Percentiles rank a stretch among this genome's conserved stretches.
phyloP scores from a whole-genome alignment of 1,284 basidiomycete genomes.

The Malassezia sympodialis region DNA sequence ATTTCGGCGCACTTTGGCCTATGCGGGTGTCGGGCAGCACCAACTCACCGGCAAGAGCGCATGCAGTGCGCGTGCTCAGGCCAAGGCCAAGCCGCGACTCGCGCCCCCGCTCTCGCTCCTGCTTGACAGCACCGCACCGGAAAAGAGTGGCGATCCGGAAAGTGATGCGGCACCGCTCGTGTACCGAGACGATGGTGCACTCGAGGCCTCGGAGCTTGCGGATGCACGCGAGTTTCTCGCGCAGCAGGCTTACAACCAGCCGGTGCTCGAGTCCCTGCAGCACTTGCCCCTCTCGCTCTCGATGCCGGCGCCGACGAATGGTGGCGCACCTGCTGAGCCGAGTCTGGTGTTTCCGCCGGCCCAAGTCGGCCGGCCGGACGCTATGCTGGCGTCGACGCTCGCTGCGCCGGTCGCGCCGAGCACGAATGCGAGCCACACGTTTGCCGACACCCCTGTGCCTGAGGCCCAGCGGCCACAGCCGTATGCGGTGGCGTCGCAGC shows the following conservation, averaged over 20 bases:
- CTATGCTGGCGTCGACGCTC: conserved; percentile 18
- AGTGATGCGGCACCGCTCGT: conserved; percentile 5
- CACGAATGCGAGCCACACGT: conserved; percentile 18
- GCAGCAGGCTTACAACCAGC: conserved; percentile 23
- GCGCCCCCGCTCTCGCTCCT: conserved; percentile 8
- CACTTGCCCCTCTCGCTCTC: conserved; percentile 13
- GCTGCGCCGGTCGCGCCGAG: neutral
- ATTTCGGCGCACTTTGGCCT: conserved; percentile 14
- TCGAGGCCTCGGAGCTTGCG: conserved; percentile 27
- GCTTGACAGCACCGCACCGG: neutral
- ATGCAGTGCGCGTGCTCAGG: conserved; percentile 8
- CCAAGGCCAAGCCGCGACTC: conserved; percentile 16
- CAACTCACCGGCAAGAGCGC: conserved; percentile 16
- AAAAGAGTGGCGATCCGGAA: neutral
- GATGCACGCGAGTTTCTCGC: conserved; percentile 25
- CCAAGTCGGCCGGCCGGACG: conserved; percentile 18
- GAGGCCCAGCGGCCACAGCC: conserved; percentile 3
- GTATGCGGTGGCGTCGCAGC: conserved; percentile 1
- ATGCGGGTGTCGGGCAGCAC: conserved; percentile 11
- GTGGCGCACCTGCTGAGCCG: conserved; percentile 1
- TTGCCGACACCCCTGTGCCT: conserved; percentile 2
- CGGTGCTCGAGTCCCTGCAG: conserved; percentile 28
- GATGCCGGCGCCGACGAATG: neutral
- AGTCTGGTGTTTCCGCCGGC: conserved; percentile 9
- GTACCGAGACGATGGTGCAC: conserved; percentile 29